Evolutionary conservation across 169 alveolate genomes (phyloP).

Genomic region (Plasmodium gallinaceum): DNA sequence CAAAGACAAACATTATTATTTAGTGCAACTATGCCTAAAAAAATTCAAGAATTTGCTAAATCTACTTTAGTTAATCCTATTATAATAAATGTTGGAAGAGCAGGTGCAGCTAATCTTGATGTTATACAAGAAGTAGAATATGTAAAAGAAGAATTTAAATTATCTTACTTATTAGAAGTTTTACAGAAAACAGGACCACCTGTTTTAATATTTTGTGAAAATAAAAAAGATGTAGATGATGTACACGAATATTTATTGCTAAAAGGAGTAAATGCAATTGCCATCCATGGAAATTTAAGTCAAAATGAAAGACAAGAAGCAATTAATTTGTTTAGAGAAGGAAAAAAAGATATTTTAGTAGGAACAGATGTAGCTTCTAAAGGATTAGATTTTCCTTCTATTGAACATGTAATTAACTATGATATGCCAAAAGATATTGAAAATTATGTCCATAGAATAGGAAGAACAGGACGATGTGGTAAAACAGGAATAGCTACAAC

Average conservation of each 20-base stretch:
- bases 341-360: slow-evolving; percentile 89
- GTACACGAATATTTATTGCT: slow-evolving; percentile 93
- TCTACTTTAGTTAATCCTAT: slow-evolving; percentile 93
- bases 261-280: slow-evolving; percentile 92
- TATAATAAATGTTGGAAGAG: slow-evolving; percentile 95
- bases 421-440: slow-evolving; percentile 99
- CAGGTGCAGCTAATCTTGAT: slow-evolving; percentile 94
- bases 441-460: slow-evolving; percentile 98
- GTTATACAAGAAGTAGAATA: slow-evolving; percentile 95
- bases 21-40: slow-evolving; percentile 98
- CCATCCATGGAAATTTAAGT: slow-evolving; percentile 94
- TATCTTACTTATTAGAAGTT: slow-evolving; percentile 90
- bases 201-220: slow-evolving; percentile 95
- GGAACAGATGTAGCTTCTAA: slow-evolving; percentile 98
- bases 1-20: slow-evolving; percentile 95
- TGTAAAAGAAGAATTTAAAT: slow-evolving; percentile 94
- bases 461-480: slow-evolving; percentile 99
- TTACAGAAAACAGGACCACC: slow-evolving; percentile 97
- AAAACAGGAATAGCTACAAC: slow-evolving; percentile 96
- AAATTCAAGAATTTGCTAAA: slow-evolving; percentile 96
- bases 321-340: slow-evolving; percentile 86
- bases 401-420: slow-evolving; percentile 97
- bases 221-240: slow-evolving; percentile 95
- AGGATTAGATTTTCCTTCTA: slow-evolving; percentile 97
- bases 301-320: slow-evolving; percentile 92